Evolutionary conservation across 2,329 filamentous ascomycete genomes (phyloP).

Genomic region (Periconia macrospinosa): DNA sequence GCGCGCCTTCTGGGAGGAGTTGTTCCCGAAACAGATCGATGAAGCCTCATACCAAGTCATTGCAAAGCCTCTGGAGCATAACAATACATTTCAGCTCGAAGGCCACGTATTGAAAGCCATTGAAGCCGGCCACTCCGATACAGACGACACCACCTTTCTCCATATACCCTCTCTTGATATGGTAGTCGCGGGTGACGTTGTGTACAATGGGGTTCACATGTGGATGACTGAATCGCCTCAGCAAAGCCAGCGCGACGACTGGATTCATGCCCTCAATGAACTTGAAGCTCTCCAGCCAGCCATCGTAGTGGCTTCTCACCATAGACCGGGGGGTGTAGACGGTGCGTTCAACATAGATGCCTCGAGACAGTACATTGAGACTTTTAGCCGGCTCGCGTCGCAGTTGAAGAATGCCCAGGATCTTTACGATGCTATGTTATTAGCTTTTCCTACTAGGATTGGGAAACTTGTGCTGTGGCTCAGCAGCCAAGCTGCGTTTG

Average conservation of each 20-base stretch:
- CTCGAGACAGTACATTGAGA: slow-evolving; percentile 31
- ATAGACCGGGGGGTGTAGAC: slow-evolving; percentile 30
- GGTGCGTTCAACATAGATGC: slow-evolving; percentile 28
- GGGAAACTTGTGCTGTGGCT: slow-evolving; percentile 9
- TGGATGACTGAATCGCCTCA: slow-evolving; percentile 42
- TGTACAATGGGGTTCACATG: slow-evolving; percentile 44
- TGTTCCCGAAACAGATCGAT: slow-evolving; percentile 21
- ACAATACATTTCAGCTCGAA: slow-evolving; percentile 22
- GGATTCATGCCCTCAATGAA: slow-evolving; percentile 37
- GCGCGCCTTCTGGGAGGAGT: slow-evolving; percentile 16
- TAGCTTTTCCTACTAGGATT: slow-evolving; percentile 14
- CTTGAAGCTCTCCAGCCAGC: slow-evolving; percentile 35
- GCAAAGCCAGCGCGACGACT: slow-evolving; percentile 29
- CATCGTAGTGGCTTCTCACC: slow-evolving; percentile 32
- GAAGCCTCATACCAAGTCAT: slow-evolving; percentile 11
- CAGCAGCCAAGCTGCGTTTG: slow-evolving; percentile 3
- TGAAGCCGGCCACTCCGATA: slow-evolving; percentile 19
- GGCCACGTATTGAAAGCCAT: slow-evolving; percentile 20
- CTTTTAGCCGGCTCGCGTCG: slow-evolving; percentile 4
- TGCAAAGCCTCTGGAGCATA: background rate
- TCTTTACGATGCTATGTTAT: slow-evolving; percentile 10
- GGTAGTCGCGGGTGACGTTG: slow-evolving; percentile 44
- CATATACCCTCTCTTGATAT: slow-evolving; percentile 39
- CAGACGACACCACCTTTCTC: slow-evolving; percentile 37
- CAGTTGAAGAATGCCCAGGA: slow-evolving; percentile 9